Conservation (phyloP, 2,329 filamentous ascomycete species). For the Beauveria brongniartii region DNA sequence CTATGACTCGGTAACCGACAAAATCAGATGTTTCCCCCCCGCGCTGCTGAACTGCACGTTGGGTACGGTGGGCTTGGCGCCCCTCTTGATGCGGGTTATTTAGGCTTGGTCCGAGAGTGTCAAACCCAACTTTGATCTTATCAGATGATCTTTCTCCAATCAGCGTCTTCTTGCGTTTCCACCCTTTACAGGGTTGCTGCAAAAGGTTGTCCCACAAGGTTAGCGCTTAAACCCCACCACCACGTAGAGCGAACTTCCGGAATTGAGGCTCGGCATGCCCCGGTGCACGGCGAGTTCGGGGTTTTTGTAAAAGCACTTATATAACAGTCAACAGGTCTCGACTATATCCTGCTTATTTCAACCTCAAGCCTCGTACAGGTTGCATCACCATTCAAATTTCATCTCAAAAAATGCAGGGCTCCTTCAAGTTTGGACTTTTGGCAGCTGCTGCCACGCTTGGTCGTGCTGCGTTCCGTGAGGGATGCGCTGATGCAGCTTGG, state of each 20-base stretch:
- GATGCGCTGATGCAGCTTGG: slow-evolving; percentile 10
- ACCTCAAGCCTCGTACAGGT: background rate
- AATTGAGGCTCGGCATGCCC: background rate
- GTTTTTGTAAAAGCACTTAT: background rate
- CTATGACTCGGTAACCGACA: slow-evolving; percentile 1
- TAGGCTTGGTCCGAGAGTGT: background rate
- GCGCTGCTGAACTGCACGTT: background rate
- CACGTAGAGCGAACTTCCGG: background rate
- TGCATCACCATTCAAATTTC: background rate
- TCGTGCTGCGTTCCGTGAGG: slow-evolving; percentile 3
- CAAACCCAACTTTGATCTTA: background rate
- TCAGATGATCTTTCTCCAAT: slow-evolving; percentile 5
- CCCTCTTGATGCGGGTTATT: background rate
- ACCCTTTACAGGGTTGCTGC: background rate
- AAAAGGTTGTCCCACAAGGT: background rate
- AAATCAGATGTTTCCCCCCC: background rate
- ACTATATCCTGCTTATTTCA: background rate
- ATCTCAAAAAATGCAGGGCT: background rate
- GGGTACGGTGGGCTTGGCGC: background rate
- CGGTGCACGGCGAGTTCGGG: background rate
- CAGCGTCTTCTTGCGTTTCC: background rate
- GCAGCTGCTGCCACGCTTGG: background rate
- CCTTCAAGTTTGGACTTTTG: background rate
- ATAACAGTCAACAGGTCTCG: background rate
- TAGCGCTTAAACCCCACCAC: background rate